Conservation (phyloP, 2,329 filamentous ascomycete species). For the Amauroascus verrucosus region DNA sequence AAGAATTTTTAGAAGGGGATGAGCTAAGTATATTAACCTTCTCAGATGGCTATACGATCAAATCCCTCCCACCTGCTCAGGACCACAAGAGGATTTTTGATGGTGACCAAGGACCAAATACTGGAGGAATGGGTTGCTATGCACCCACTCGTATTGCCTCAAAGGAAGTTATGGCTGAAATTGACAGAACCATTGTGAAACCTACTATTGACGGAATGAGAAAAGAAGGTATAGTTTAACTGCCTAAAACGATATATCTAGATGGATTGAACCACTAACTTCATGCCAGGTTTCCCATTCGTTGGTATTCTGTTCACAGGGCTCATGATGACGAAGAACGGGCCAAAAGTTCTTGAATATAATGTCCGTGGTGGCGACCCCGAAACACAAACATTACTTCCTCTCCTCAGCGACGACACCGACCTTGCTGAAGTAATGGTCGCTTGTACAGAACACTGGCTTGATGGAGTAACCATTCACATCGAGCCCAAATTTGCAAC, state of each 20-base stretch:
- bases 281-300: constrained; percentile 31
- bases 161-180: constrained; percentile 60
- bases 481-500: constrained; percentile 64
- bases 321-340: constrained; percentile 78
- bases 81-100: constrained; percentile 95
- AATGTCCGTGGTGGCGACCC: constrained; percentile 90
- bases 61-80: constrained; percentile 78
- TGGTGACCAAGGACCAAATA: constrained; percentile 82
- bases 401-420: constrained; percentile 63
- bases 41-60: constrained; percentile 76
- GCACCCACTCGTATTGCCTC: constrained; percentile 76
- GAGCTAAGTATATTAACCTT: constrained; percentile 88
- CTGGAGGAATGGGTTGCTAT: constrained; percentile 96
- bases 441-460: constrained; percentile 65
- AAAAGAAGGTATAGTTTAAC: constrained; percentile 52
- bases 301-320: constrained; percentile 46
- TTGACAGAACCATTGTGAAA: constrained; percentile 74
- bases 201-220: constrained; percentile 85
- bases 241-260: constrained; percentile 47
- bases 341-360: constrained; percentile 80
- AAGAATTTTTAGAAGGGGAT: constrained; percentile 84
- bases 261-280: neutral
- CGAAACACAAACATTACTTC: constrained; percentile 77
- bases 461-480: constrained; percentile 59
- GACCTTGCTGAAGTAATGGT: constrained; percentile 84